Conservation (phyloP, 208 protist genomes). For the Acanthamoeba comandoni region DNA sequence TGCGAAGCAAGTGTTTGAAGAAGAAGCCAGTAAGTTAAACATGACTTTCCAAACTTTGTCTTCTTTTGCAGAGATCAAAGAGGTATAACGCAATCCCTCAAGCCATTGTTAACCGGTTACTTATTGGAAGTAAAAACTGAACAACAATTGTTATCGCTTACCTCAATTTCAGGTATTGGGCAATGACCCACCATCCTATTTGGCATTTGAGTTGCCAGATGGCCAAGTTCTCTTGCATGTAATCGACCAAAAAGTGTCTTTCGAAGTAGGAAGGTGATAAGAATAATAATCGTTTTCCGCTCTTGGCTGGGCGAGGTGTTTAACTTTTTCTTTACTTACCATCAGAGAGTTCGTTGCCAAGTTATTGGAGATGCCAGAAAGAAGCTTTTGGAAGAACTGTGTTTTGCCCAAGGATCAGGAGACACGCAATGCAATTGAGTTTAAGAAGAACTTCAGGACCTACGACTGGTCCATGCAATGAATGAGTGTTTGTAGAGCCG, state of each 20-base stretch:
- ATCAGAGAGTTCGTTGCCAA: conserved; percentile 3
- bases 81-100: background rate
- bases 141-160: background rate
- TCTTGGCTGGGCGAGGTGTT: background rate
- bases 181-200: background rate
- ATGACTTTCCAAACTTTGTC: background rate
- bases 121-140: background rate
- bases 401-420: conserved; percentile 30
- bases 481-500: background rate
- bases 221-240: conserved; percentile 19
- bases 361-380: conserved; percentile 44
- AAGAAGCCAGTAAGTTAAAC: background rate
- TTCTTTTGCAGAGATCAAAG: background rate
- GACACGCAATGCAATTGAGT: background rate
- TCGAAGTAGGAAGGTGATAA: conserved; percentile 23
- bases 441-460: conserved; percentile 50
- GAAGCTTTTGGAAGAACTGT: conserved; percentile 56
- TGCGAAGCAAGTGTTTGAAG: conserved; percentile 12
- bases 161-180: background rate
- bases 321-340: background rate
- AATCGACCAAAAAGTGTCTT: conserved; percentile 15
- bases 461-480: conserved; percentile 62
- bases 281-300: background rate
- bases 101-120: background rate
- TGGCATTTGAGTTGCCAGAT: background rate